phyloP scores from a whole-genome alignment of 768 basidiomycete genomes.

The Tulasnella sp. region DNA sequence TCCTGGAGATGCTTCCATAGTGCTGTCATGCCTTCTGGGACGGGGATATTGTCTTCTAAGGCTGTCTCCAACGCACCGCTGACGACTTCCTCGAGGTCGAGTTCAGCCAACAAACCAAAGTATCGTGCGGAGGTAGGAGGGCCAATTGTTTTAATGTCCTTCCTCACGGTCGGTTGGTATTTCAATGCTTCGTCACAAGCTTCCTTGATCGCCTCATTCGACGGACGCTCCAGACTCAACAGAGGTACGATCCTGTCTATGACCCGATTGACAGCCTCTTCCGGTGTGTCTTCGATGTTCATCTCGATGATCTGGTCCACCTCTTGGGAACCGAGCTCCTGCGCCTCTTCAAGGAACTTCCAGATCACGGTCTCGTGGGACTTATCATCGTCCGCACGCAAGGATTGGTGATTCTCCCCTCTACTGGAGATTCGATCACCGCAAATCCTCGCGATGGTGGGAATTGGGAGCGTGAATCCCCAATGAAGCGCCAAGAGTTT shows the following conservation, averaged over 20 bases:
- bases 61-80: constrained; percentile 30
- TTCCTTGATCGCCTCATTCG: constrained; percentile 43
- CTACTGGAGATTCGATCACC: constrained; percentile 61
- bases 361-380: constrained; percentile 73
- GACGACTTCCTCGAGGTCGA: constrained; percentile 47
- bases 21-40: constrained; percentile 25
- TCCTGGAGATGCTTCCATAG: constrained; percentile 44
- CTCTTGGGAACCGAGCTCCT: constrained; percentile 51
- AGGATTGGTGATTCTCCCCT: constrained; percentile 74
- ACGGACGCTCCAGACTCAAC: constrained; percentile 45
- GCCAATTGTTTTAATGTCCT: constrained; percentile 24
- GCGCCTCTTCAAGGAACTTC: constrained; percentile 57
- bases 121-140: constrained; percentile 43
- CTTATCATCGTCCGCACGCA: constrained; percentile 48
- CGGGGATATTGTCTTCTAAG: constrained; percentile 23
- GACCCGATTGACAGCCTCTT: constrained; percentile 46
- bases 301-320: constrained; percentile 64
- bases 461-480: constrained; percentile 44
- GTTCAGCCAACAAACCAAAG: constrained; percentile 66
- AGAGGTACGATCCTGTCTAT: constrained; percentile 47
- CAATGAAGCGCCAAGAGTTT: constrained; percentile 78
- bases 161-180: constrained; percentile 34
- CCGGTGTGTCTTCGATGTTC: constrained; percentile 42
- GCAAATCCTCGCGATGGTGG: constrained; percentile 62
- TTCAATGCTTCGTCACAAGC: constrained; percentile 35